Percentiles rank a stretch among this genome's conserved stretches.
These are phyloP conservation scores for Arctium minus DNA, from an alignment of 129 eudicot species.

Conservation along the genomic window DNA sequence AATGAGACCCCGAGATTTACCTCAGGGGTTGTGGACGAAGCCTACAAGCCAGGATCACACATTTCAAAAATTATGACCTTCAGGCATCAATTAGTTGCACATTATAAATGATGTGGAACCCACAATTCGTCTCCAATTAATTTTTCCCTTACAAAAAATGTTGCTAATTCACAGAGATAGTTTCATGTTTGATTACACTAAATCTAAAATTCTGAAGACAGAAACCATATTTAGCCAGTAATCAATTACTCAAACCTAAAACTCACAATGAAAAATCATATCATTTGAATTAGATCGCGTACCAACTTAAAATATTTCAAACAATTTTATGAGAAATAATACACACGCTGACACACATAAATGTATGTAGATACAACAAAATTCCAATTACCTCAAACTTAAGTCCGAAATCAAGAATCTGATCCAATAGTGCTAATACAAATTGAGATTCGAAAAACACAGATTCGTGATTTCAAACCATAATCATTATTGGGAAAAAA, in stretches of 20 bases:
- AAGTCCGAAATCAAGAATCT: not conserved
- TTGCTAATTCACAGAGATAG: not conserved
- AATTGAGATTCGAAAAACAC: not conserved
- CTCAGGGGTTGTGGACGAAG: no score
- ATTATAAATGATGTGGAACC: not conserved
- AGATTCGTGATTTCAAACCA: not conserved
- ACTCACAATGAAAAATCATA: not conserved
- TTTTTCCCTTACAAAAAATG: not conserved
- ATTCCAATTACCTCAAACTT: constrained; percentile 13
- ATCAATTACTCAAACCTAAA: constrained; percentile 1
- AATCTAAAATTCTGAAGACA: not conserved
- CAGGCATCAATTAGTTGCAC: not conserved
- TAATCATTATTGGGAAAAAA: not conserved
- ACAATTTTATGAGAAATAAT: not conserved
- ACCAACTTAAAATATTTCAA: not conserved
- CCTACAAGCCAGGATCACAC: no score
- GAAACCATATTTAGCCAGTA: not conserved
- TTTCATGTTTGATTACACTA: not conserved
- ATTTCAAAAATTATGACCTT: not conserved
- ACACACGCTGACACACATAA: not conserved
- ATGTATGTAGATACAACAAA: not conserved
- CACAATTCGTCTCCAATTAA: not conserved
- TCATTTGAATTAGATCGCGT: constrained; percentile 10
- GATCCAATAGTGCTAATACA: not conserved
- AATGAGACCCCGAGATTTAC: no score